phyloP scores from a whole-genome alignment of 2,329 filamentous ascomycete genomes.

The Penicillium sp. region DNA sequence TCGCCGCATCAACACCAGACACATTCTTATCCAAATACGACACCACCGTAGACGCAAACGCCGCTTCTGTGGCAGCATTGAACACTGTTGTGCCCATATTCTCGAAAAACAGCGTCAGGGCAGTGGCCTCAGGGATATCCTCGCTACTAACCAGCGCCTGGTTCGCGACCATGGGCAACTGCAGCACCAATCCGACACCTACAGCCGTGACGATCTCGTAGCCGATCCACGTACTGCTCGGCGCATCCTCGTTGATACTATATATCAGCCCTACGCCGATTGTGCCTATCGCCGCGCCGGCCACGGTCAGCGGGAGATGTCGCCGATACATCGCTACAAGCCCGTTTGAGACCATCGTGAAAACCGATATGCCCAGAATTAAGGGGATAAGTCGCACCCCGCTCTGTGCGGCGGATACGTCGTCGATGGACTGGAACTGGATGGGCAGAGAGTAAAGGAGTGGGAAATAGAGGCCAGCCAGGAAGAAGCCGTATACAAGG shows the following conservation, averaged over 20 bases:
- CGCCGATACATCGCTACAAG: slow-evolving; percentile 24
- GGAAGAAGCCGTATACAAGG: slow-evolving; percentile 32
- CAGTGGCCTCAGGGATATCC: slow-evolving; percentile 9
- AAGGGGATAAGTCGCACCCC: slow-evolving; percentile 42
- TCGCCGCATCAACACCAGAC: neutral
- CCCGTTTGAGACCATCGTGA: slow-evolving; percentile 25
- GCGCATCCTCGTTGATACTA: slow-evolving; percentile 25
- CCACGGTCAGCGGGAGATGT: slow-evolving; percentile 22
- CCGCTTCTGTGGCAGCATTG: slow-evolving; percentile 5
- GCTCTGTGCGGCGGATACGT: slow-evolving; percentile 27
- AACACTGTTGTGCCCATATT: slow-evolving; percentile 12
- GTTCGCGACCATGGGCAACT: slow-evolving; percentile 10
- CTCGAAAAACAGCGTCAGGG: slow-evolving; percentile 8
- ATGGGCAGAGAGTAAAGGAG: slow-evolving; percentile 30
- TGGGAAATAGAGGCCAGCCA: slow-evolving; percentile 28
- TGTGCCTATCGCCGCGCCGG: slow-evolving; percentile 24
- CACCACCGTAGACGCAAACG: slow-evolving; percentile 6
- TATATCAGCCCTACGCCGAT: slow-evolving; percentile 30
- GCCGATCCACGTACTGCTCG: slow-evolving; percentile 20
- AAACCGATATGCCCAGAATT: slow-evolving; percentile 30
- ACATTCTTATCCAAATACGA: slow-evolving; percentile 2
- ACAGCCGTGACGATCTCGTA: slow-evolving; percentile 21
- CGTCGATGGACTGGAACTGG: slow-evolving; percentile 16
- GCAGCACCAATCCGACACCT: slow-evolving; percentile 5
- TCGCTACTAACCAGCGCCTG: slow-evolving; percentile 1